Evolutionary conservation across 768 basidiomycete genomes (phyloP).

Genomic region (Naganishia randhawae): DNA sequence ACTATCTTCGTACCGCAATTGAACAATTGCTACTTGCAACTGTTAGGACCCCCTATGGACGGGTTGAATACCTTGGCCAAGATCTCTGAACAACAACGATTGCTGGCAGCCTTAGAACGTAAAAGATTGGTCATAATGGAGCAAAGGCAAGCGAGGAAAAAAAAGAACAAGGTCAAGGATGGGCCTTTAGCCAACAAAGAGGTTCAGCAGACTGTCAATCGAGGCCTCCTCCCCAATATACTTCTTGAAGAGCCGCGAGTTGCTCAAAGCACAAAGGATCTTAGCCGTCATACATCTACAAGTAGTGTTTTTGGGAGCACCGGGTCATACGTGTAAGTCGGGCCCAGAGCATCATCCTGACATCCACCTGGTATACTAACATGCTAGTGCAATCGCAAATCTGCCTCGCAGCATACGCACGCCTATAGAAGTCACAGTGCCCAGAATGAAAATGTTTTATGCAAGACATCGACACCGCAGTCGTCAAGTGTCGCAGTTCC

Average conservation of each 20-base stretch:
- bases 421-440: conserved; percentile 33
- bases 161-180: neutral
- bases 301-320: neutral
- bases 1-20: conserved; percentile 70
- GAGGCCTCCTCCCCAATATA: too few relatives aligned
- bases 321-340: neutral
- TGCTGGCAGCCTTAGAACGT: conserved; percentile 5
- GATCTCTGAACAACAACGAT: conserved; percentile 13
- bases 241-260: conserved; percentile 37
- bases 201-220: too few relatives aligned
- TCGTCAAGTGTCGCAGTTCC: neutral
- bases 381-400: neutral
- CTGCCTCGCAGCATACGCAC: conserved; percentile 30
- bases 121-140: conserved; percentile 19
- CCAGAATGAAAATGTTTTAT: conserved; percentile 12
- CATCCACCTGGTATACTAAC: neutral
- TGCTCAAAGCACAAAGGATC: conserved; percentile 34
- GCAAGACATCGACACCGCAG: neutral
- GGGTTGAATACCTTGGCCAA: conserved; percentile 49
- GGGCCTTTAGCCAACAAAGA: neutral
- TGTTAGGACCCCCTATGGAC: conserved; percentile 69
- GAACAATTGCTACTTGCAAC: conserved; percentile 78
- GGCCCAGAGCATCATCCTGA: neutral
- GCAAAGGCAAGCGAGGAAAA: neutral
- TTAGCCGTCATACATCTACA: conserved; percentile 5